Evolutionary conservation across 2,329 filamentous ascomycete genomes (phyloP), one percentile per base, ranked within the genome.

Genomic region (Trichophyton verrucosum): DNA sequence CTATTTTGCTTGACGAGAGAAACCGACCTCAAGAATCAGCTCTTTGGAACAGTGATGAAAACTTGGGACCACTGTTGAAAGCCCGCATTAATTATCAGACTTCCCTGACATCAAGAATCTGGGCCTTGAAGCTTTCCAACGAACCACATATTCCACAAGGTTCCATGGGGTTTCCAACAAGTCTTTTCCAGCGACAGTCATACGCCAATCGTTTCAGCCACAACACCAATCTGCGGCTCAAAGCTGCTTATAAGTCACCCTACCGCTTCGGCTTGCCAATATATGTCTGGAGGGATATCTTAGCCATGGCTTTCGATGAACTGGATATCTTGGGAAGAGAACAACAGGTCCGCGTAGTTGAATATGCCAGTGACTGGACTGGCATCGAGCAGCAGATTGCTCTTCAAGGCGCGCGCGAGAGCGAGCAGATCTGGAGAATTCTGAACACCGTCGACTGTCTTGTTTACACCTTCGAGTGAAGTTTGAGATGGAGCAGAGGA

Each of bases 361-460:
- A 65, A n/a, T 72, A 73, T 63, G 71, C 70, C 2, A 63, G 68
- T 9, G 68, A 72, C 49, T 71, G 71, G 71, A 59, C 68, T 42
- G 64, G 66, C 11, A 53, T 73, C 3, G 64, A 63, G 1, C 65
- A 69, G 38, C 69, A 72, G 61, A 57, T 72, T 60, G 66, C 64
- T 0, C 68, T 71, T 24, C 67, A 66, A 22, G 71, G 71, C 0
- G 68, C 65, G 1, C 66, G 68, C 6, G 60, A 68, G 38, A 63
- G 70, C 57, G 70, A 73, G 62, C 71, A 73, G 38, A 68, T 73
- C 40, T 72, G 70, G 70, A 72, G 71, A 47, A 68, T 72, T 40
- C 63, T 74, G 33, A 69, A 70, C 24, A 69, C 67, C 13, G 68
- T 72, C 20, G 63, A 65, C 8, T 73, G 71, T 58, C 70, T 74